phyloP scores from a whole-genome alignment of 208 protist species.

The Trypanosoma lewisi region DNA sequence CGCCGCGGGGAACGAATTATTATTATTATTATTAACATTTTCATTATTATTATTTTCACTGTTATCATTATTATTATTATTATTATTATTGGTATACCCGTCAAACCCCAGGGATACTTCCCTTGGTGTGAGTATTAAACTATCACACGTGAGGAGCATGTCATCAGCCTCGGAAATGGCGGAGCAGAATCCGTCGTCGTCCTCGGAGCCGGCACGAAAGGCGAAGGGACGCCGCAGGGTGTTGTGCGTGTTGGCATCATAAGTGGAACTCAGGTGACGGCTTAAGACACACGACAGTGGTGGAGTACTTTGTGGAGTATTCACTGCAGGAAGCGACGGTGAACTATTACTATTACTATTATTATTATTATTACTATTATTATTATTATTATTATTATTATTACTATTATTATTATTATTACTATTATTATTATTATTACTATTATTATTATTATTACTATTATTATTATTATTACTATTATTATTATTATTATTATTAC shows the following conservation, averaged over 20 bases:
- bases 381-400: no score
- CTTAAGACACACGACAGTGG: no score
- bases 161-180: constrained; percentile 20
- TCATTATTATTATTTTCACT: no score
- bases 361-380: no score
- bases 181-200: constrained; percentile 32
- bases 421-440: no score
- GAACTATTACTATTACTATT: no score
- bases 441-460: no score
- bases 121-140: not conserved
- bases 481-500: no score
- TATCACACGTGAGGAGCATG: not conserved
- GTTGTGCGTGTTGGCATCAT: not conserved
- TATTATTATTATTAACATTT: constrained; percentile 2
- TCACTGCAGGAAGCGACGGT: not conserved
- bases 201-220: constrained; percentile 9
- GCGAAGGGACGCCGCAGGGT: constrained; percentile 4
- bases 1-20: not conserved
- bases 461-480: no score
- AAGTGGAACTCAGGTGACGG: not conserved
- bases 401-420: no score
- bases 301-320: not conserved
- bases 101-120: constrained; percentile 4
- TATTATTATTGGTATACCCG: no score
- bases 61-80: not conserved